These are phyloP conservation scores for Massarina eburnea DNA, from an alignment of 2,329 filamentous ascomycete genomes.

Conservation along the genomic window DNA sequence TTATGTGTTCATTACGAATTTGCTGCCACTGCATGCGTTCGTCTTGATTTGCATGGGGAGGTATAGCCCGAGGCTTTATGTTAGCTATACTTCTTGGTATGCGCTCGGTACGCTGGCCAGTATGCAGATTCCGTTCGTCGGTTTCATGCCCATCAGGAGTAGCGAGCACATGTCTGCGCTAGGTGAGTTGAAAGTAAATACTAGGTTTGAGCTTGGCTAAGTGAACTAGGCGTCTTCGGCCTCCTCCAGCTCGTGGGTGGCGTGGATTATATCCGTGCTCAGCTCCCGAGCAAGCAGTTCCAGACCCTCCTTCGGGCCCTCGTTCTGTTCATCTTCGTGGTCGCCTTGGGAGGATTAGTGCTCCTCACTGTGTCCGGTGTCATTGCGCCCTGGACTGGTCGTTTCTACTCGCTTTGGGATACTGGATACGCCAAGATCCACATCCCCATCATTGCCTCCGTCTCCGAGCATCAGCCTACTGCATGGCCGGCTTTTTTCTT, in stretches of 20 bases:
- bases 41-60: conserved; percentile 95
- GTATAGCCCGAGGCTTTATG: conserved; percentile 91
- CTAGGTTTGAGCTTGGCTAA: conserved; percentile 23
- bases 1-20: conserved; percentile 98
- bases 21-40: conserved; percentile 91
- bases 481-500: conserved; percentile 99
- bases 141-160: conserved; percentile 92
- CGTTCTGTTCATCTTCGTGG: conserved; percentile 71
- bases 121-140: conserved; percentile 99
- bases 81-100: conserved; percentile 98
- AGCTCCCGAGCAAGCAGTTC: conserved; percentile 90
- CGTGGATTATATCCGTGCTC: conserved; percentile 85
- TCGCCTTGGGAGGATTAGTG: conserved; percentile 76
- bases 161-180: conserved; percentile 98
- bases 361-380: conserved; percentile 81
- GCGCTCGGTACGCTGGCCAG: conserved; percentile 91
- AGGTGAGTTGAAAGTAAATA: conserved; percentile 56
- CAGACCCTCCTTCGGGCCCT: conserved; percentile 81
- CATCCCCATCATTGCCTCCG: conserved; percentile 99
- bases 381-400: conserved; percentile 95
- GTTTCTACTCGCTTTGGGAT: conserved; percentile 99
- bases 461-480: conserved; percentile 98
- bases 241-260: conserved; percentile 92
- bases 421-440: conserved; percentile 99
- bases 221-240: conserved; percentile 77